These are phyloP conservation scores for Ceratobasidium sp. DNA, from an alignment of 1,284 basidiomycete genomes.

Conservation along the genomic window DNA sequence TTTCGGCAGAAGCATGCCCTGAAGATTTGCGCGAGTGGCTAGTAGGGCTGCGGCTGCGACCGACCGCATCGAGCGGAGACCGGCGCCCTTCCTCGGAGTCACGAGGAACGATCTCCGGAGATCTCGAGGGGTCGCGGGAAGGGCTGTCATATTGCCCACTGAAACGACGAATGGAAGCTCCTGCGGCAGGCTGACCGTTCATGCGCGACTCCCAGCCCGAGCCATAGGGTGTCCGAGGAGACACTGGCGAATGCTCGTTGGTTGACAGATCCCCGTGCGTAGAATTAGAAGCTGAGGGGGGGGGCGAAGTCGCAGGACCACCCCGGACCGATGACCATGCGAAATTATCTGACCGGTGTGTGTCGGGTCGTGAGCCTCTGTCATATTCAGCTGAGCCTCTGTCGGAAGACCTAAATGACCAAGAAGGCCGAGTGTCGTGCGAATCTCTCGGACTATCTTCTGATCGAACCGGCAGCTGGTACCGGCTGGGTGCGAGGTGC, in stretches of 20 bases:
- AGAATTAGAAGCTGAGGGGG: conserved; percentile 35
- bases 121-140: conserved; percentile 22
- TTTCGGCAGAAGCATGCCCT: conserved; percentile 12
- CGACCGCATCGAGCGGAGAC: conserved; percentile 7
- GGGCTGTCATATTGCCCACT: not conserved
- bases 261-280: conserved; percentile 33
- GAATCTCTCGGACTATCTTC: conserved; percentile 15
- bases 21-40: conserved; percentile 34
- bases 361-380: conserved; percentile 11
- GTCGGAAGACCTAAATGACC: conserved; percentile 35
- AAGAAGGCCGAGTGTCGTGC: conserved; percentile 26
- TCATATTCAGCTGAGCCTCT: conserved; percentile 14
- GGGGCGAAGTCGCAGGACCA: conserved; percentile 30
- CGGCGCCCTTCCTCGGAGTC: conserved; percentile 20
- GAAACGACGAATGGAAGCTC: not conserved
- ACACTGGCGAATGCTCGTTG: conserved; percentile 33
- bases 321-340: conserved; percentile 38
- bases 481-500: conserved; percentile 26
- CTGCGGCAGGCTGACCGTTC: not conserved
- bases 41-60: conserved; percentile 1
- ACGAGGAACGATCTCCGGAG: conserved; percentile 28
- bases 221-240: conserved; percentile 34
- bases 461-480: conserved; percentile 15
- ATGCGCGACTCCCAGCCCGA: conserved; percentile 24
- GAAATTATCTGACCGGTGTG: conserved; percentile 32